phyloP scores from a whole-genome alignment of 2,329 filamentous ascomycete genomes.

The Conoideocrella luteorostrata region DNA sequence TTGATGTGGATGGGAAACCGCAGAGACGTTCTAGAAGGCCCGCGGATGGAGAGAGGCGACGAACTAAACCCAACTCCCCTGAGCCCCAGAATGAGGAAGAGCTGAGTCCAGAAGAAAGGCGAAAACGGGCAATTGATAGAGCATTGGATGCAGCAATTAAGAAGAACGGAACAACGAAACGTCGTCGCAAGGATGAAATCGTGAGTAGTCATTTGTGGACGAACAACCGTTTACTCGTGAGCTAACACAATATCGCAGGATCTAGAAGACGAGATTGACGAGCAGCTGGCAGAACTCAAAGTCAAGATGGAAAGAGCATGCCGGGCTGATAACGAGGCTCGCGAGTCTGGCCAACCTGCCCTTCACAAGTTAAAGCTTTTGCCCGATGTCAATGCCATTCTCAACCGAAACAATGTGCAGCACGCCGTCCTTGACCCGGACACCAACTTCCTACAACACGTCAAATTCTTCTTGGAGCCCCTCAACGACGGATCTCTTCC shows the following conservation, averaged over 20 bases:
- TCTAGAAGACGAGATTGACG: slow-evolving; percentile 82
- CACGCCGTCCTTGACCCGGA: slow-evolving; percentile 86
- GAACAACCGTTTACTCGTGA: background rate
- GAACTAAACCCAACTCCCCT: slow-evolving; percentile 36
- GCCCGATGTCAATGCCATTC: slow-evolving; percentile 77
- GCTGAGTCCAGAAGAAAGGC: slow-evolving; percentile 76
- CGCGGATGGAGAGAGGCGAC: slow-evolving; percentile 41
- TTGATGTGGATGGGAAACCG: slow-evolving; percentile 36
- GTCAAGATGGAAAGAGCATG: slow-evolving; percentile 87
- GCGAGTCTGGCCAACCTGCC: slow-evolving; percentile 72
- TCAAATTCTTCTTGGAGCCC: slow-evolving; percentile 96
- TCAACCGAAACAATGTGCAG: slow-evolving; percentile 84
- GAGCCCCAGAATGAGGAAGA: slow-evolving; percentile 69
- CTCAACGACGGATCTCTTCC: slow-evolving; percentile 89
- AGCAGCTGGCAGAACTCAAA: slow-evolving; percentile 82
- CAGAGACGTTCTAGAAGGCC: slow-evolving; percentile 42
- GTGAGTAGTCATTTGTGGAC: slow-evolving; percentile 41
- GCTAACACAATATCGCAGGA: slow-evolving; percentile 50
- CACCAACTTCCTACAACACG: slow-evolving; percentile 87
- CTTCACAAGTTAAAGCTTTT: slow-evolving; percentile 91
- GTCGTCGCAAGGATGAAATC: slow-evolving; percentile 81
- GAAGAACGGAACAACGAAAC: slow-evolving; percentile 58
- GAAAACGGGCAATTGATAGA: slow-evolving; percentile 75
- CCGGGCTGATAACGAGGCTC: slow-evolving; percentile 75
- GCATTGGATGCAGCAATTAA: slow-evolving; percentile 86